These are phyloP conservation scores for Trametes elegans DNA, from an alignment of 768 basidiomycete genomes.

Conservation along the genomic window DNA sequence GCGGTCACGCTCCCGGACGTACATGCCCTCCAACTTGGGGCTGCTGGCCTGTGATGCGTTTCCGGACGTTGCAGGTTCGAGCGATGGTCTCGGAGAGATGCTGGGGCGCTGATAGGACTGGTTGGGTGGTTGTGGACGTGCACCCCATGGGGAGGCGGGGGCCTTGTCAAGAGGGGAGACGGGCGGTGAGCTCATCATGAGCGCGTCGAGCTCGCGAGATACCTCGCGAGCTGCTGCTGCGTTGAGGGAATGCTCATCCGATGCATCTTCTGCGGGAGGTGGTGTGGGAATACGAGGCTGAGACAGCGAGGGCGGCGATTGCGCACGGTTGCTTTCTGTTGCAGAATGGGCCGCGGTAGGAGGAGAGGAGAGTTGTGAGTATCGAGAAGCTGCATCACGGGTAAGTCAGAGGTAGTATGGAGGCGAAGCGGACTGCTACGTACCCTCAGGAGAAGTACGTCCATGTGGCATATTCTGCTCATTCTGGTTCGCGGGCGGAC, in stretches of 20 bases:
- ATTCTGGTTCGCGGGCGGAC: not conserved
- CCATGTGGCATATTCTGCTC: not conserved
- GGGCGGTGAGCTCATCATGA: constrained; percentile 40
- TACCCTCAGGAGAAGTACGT: constrained; percentile 6
- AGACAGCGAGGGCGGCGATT: not conserved
- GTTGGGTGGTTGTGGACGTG: not conserved
- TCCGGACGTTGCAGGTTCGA: not conserved
- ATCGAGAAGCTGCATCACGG: not conserved
- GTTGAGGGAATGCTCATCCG: constrained; percentile 38
- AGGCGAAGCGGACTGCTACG: not conserved
- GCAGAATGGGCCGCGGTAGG: not conserved
- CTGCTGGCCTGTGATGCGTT: constrained; percentile 2
- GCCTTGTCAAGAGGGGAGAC: constrained; percentile 32
- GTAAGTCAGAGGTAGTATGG: not conserved
- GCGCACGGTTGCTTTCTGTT: not conserved
- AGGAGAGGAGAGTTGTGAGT: constrained; percentile 3
- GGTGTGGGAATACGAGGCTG: constrained; percentile 12
- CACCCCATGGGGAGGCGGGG: constrained; percentile 25
- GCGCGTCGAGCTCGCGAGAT: constrained; percentile 58
- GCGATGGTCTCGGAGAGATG: constrained; percentile 39
- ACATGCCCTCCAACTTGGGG: constrained; percentile 11
- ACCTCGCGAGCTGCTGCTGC: constrained; percentile 71
- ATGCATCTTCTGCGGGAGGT: not conserved
- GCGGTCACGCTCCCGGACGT: constrained; percentile 21
- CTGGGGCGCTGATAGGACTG: constrained; percentile 30